Percentiles rank a stretch among this genome's conserved stretches.
Conservation (phyloP, 2,329 filamentous ascomycete genomes). For the Trichoderma semiorbis region DNA sequence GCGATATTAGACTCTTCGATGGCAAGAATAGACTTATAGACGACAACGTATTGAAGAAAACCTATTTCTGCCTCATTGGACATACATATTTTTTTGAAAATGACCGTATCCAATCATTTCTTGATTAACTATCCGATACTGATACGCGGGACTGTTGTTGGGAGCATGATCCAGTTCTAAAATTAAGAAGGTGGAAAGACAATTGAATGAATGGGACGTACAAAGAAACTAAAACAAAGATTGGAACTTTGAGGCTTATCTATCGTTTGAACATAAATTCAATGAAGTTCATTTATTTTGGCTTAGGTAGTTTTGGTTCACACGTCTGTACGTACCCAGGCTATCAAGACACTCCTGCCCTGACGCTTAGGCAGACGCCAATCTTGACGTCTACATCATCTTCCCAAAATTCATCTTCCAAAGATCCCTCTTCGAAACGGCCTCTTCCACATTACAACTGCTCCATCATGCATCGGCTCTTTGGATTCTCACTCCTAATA, state of each 20-base stretch:
- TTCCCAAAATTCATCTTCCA: background rate
- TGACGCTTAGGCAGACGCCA: background rate
- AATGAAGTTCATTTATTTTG: background rate
- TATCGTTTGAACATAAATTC: background rate
- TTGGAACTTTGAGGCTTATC: background rate
- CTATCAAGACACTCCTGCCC: background rate
- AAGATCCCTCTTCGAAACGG: background rate
- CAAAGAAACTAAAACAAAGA: background rate
- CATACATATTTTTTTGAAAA: background rate
- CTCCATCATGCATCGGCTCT: background rate
- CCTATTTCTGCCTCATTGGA: background rate
- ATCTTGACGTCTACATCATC: background rate
- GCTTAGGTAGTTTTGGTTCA: background rate
- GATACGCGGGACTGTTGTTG: no score
- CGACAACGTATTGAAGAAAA: background rate
- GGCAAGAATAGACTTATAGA: no score
- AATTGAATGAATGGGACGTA: background rate
- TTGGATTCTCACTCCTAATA: background rate
- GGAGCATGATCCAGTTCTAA: background rate
- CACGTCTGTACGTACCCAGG: background rate
- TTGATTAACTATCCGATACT: background rate
- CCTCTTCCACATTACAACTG: background rate
- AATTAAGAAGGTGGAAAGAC: background rate
- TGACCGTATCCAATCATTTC: background rate
- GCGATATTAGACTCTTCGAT: background rate